Evolutionary conservation across 1,284 basidiomycete species (phyloP), one percentile per base, ranked within the genome.

Genomic region (Pseudozyma sp.): DNA sequence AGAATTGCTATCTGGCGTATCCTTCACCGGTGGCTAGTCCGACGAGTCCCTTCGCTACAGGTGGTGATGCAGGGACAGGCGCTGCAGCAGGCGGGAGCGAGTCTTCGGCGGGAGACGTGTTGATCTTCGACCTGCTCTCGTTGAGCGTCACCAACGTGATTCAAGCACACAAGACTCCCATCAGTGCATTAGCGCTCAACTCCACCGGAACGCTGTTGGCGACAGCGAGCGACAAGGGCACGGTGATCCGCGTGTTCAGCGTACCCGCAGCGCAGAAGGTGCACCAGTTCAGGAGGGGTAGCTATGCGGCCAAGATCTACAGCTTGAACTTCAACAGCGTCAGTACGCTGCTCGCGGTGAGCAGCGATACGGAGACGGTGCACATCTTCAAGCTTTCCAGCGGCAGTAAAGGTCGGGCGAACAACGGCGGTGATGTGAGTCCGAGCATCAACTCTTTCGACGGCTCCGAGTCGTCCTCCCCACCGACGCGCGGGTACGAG

Each of bases 91-190:
- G 16, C 5, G 35, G 34, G 0, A 42, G 14, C 3, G 29, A 14
- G 11, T 43, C 43, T 0, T 17, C 16, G 0, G 67, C 75, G 1
- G 83, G 84, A 4, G 79, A 83, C 48, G 84, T 85, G 30, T 51
- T 83, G 29, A 75, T 85, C 52, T 98, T 98, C 87, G 94, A 94
- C 67, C 94, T 96, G 1, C 90, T 94, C 54, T 90, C 92, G 5
- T 89, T 98, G 14, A 91, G 92, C 1, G 93, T 97, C 16, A 90
- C 93, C 34, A 97, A 98, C 86, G 94, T 97, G 77, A 93, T 99
- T 68, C 94, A 94, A 81, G 97, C 97, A 11, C 97, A 99, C 87
- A 97, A 97, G 86, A 87, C 94, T 1, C 93, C 95, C 1, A 91
- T 99, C 66, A 92, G 94, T 4, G 90, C 90, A 74, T 88, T 99